A percentile compares a stretch with the other conserved stretches of the same genome.
These are phyloP conservation scores for Ramaria sp. DNA, from an alignment of 768 basidiomycete genomes.

Conservation along the genomic window DNA sequence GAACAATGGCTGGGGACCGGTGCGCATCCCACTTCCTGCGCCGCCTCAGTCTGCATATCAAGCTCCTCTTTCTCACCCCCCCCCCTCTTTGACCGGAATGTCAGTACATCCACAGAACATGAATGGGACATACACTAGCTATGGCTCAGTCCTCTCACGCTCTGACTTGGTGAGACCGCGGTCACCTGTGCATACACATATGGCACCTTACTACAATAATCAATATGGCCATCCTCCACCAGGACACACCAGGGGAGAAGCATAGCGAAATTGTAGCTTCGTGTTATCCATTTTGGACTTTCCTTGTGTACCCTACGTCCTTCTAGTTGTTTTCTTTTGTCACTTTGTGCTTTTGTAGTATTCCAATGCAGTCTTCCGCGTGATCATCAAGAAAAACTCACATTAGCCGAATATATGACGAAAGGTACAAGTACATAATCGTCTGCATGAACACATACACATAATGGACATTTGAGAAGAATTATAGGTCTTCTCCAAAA, in stretches of 20 bases:
- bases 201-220: not conserved
- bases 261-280: not conserved
- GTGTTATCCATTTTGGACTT: not conserved
- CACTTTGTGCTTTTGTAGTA: not conserved
- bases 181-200: not conserved
- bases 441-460: not conserved
- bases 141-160: not conserved
- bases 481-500: conserved; percentile 2
- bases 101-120: not conserved
- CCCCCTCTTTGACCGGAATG: not conserved
- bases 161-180: not conserved
- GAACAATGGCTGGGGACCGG: conserved; percentile 1
- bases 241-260: not conserved
- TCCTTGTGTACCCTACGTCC: not conserved
- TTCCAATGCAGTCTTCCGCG: not conserved
- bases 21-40: not conserved
- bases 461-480: not conserved
- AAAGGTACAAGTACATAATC: not conserved
- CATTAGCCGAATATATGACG: not conserved
- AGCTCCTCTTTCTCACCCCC: not conserved
- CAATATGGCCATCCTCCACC: not conserved
- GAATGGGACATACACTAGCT: not conserved
- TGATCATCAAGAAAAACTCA: not conserved
- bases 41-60: conserved; percentile 1
- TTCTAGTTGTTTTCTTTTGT: not conserved